Evolutionary conservation across 2,329 filamentous ascomycete species (phyloP), one percentile per base, ranked within the genome.

Genomic region (Fusarium algeriense): DNA sequence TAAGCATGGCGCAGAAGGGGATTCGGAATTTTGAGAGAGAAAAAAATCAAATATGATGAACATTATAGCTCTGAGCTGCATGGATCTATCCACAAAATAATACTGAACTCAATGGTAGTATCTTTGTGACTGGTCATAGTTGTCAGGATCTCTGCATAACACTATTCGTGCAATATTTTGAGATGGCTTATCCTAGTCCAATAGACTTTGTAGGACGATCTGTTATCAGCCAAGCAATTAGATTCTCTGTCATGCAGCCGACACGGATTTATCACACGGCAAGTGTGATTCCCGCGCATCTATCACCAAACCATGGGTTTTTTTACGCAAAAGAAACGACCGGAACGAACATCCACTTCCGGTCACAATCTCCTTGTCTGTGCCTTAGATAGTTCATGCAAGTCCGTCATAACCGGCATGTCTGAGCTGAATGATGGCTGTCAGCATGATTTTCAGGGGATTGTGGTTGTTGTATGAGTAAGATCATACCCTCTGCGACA

Each of bases 341-440:
- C 48, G 57, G 64, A 28, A 63, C 43, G 23, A 56, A 26, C 30
- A 40, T 43, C 35, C 49, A 57, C 28, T 56, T 52, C 26, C 40
- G 30, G 44, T 11, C 57, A 50, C n/a, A 34, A 13, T 43, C 26
- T 65, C 64, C 49, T 34, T 67, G 57, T 28, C n/a, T 23, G 28
- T 68, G 49, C 35, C 43, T 55, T 30, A 37, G 28, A 65, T 50
- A 62, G 64, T 67, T 67, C 37, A 67, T 67, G 48, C 63, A 67
- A 41, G 46, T 11, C 30, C 30, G 30, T 50, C 54, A 53, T 53
- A 48, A 54, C 46, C 61, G 62, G 43, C 46, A 48, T 41, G 40
- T 23, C 30, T 41, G 23, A 15, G 37, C 38, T 38, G 55, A 48
- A 54, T 17, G 41, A 23, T 50, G 35, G 49, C 19, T 34, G 46